A percentile compares a stretch with the other conserved stretches of the same genome.
These are phyloP conservation scores for Xylariaceae sp. DNA, from an alignment of 2,329 filamentous ascomycete genomes.

Conservation along the genomic window DNA sequence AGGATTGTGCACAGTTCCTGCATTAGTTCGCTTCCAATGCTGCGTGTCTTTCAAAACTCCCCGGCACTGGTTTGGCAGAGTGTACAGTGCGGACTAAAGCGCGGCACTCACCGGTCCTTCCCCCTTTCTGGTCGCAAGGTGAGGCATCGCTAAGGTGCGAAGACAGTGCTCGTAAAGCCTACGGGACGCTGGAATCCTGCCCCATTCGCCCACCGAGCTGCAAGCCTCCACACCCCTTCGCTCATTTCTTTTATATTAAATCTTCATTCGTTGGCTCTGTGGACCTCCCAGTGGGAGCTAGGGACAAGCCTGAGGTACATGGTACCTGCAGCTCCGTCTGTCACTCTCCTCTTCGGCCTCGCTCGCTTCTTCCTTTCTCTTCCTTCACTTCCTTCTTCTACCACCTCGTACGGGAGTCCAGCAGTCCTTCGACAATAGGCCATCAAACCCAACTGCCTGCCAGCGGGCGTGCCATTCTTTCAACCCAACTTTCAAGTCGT, in stretches of 20 bases:
- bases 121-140: background rate
- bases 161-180: slow-evolving; percentile 31
- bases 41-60: slow-evolving; percentile 17
- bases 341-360: slow-evolving; percentile 23
- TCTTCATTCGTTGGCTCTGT: slow-evolving; percentile 41
- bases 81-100: slow-evolving; percentile 14
- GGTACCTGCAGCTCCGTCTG: slow-evolving; percentile 17
- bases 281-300: slow-evolving; percentile 27
- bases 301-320: slow-evolving; percentile 23
- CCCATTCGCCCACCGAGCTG: slow-evolving; percentile 22
- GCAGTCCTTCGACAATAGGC: slow-evolving; percentile 45
- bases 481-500: slow-evolving; percentile 48
- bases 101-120: background rate
- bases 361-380: slow-evolving; percentile 37
- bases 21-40: slow-evolving; percentile 28
- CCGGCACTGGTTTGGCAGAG: slow-evolving; percentile 7
- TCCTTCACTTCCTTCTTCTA: slow-evolving; percentile 37
- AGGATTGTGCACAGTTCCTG: slow-evolving; percentile 34
- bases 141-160: background rate
- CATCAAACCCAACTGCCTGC: slow-evolving; percentile 52
- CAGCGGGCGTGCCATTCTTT: slow-evolving; percentile 65
- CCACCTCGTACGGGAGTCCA: slow-evolving; percentile 34
- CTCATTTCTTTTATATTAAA: slow-evolving; percentile 42
- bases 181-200: slow-evolving; percentile 13
- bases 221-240: slow-evolving; percentile 40